Base-by-base conservation (phyloP, 805 yeast species). In the Yarrowia divulgata region DNA sequence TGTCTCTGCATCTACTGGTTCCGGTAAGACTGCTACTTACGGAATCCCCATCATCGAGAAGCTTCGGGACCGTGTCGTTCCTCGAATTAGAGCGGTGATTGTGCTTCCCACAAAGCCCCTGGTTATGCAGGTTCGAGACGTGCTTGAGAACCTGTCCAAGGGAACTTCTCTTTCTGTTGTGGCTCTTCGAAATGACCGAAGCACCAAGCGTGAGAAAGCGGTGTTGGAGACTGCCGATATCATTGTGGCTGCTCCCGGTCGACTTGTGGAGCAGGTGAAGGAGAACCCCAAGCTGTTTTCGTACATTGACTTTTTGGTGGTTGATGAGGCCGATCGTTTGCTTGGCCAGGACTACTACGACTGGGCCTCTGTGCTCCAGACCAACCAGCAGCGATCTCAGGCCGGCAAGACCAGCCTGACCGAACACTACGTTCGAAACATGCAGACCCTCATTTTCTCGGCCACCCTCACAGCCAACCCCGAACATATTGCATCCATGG, bases 241-340 rank as follows among this genome's bases (percentile, higher is more conserved):
- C 13, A 18, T 80, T 1, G 74, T 81, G 10, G 71, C 80, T 4
- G 93, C 99, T 0, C 98, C 99, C 0, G 99, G 99, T 7, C 81
- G 98, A 70, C 80, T 94, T 52, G 85, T 92, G 13, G 99, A 94
- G 74, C 81, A 79, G 63, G 58, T 78, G 23, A 60, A 63, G 18
- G 71, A 75, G 74, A 46, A 50, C 34, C 50, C 50, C n/a, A 52
- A 88, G 90, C 73, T 90, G 96, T 48, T 63, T 5, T 77, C 79
- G 32, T 81, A 83, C 66, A 81, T 93, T 70, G 82, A 85, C 71
- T 89, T 87, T 71, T 77, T 94, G 42, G 88, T 91, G 1, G 83
- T 93, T 78, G 99, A 94, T 79, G 99, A 94, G 79, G 97, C 97
- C 1, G 99, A 94, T 79, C 83, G 93, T 73, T 90, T 94, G 92